Evolutionary conservation across 768 basidiomycete species (phyloP), one percentile per base, ranked within the genome.

Genomic region (Rhizopogon roseolus): DNA sequence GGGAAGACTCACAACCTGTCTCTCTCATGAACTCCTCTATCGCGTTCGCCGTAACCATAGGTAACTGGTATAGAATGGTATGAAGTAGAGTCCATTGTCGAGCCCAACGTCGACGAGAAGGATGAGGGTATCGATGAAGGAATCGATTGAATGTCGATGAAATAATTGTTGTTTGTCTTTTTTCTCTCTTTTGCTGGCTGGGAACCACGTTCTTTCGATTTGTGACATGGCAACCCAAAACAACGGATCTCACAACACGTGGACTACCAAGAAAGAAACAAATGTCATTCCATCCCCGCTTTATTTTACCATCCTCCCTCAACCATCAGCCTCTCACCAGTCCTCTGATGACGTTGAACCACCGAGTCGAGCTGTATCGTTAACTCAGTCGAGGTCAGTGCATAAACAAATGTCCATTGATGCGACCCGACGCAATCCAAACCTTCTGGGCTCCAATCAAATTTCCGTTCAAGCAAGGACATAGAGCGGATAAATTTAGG

Each of bases 1-100:
- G 22, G 22, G 34, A 4, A 1, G 7, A 66, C 67, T 66, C 60
- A 74, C 72, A 74, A 62, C 54, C 71, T 71, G 56, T 74, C 71
- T 54, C 72, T 64, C 55, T 73, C 72, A 42, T 64, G 39, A 4
- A 62, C 54, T 0, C 62, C 42, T 9, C 67, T 60, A 41, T 69
- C 66, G 14, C 66, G 66, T 39, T 67, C 64, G 49, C 29, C 17
- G 8, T 32, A 32, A 5, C 22, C 17, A 29, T 52, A 52, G 19
- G 19, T 46, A 17, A 27, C 27, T 17, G 51, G n/a, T 17, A 49
- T 48, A 13, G 41, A 29, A 32, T 43, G 10, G 29, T 48, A 46
- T 1, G 44, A 49, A 3, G 41, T 2, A 13, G 45, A 28, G 41
- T 52, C 44, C 51, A 46, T 43, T 32, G 29, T 36, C 3, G 51